A percentile compares a stretch with the other conserved stretches of the same genome.
These are phyloP conservation scores for Cystobasidium onofrii DNA, from an alignment of 768 basidiomycete species.

Conservation along the genomic window DNA sequence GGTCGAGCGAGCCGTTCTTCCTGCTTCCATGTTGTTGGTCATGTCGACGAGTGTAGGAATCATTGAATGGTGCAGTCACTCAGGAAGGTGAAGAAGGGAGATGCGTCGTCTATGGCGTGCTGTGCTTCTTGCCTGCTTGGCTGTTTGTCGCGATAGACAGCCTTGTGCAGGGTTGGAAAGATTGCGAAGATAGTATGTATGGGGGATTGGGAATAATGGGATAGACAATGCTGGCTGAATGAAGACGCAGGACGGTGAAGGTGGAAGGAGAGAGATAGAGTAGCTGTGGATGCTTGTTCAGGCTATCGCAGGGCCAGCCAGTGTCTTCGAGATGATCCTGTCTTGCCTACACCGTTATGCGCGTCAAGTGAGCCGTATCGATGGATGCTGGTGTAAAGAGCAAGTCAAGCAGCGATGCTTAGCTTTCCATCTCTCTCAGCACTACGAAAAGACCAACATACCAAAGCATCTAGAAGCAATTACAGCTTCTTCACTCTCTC, in stretches of 20 bases:
- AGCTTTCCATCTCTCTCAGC: too few relatives aligned
- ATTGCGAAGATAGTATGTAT: not conserved
- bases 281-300: too few relatives aligned
- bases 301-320: too few relatives aligned
- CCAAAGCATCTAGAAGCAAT: too few relatives aligned
- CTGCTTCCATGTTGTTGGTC: slow-evolving; percentile 1
- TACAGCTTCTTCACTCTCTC: too few relatives aligned
- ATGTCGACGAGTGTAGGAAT: not conserved
- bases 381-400: not conserved
- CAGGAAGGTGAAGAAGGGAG: not conserved
- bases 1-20: not conserved
- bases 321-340: too few relatives aligned
- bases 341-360: too few relatives aligned
- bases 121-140: not conserved
- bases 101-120: not conserved
- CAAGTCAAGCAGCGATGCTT: too few relatives aligned
- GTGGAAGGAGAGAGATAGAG: not conserved
- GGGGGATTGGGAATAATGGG: too few relatives aligned
- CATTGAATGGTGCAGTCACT: not conserved
- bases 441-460: too few relatives aligned
- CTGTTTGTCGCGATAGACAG: not conserved
- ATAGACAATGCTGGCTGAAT: too few relatives aligned
- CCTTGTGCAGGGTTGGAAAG: not conserved
- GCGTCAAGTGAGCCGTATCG: too few relatives aligned
- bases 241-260: not conserved